A percentile compares a stretch with the other conserved stretches of the same genome.
phyloP scores from a whole-genome alignment of 306 rosid genomes.

The Delonix regia region DNA sequence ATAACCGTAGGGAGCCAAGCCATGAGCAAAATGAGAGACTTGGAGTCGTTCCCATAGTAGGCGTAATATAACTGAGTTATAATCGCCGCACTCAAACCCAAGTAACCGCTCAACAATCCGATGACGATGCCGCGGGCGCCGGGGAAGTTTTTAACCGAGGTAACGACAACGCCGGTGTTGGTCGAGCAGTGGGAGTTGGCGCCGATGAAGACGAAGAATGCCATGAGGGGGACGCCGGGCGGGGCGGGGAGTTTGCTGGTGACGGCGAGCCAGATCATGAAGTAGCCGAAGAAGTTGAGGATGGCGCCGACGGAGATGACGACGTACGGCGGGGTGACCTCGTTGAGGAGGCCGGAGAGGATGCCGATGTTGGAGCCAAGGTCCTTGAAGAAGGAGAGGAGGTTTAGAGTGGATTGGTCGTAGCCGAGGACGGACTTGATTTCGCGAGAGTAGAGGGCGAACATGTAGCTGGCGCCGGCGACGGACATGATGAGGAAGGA shows the following conservation, averaged over 20 bases:
- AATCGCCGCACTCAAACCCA: conserved; percentile 44
- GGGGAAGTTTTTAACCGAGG: conserved; percentile 50
- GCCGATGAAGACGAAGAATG: conserved; percentile 43
- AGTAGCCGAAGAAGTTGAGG: conserved; percentile 9
- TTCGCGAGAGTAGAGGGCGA: conserved; percentile 41
- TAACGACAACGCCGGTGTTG: conserved; percentile 47
- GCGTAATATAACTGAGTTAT: conserved; percentile 54
- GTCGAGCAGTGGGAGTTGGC: conserved; percentile 44
- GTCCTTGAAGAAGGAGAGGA: conserved; percentile 49
- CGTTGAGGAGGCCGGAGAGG: background rate
- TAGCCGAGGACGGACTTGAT: conserved; percentile 42
- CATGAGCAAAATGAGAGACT: conserved; percentile 57
- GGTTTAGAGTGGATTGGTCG: conserved; percentile 48
- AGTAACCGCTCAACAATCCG: conserved; percentile 43
- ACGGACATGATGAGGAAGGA: conserved; percentile 49
- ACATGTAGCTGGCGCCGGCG: conserved; percentile 50
- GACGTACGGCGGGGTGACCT: background rate
- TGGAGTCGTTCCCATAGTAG: conserved; percentile 55
- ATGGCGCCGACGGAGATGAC: background rate
- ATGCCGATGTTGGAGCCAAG: conserved; percentile 45
- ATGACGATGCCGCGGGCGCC: conserved; percentile 45
- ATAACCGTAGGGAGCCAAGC: conserved; percentile 74
- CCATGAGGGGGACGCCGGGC: conserved; percentile 50
- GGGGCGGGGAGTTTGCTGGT: conserved; percentile 41
- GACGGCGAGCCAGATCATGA: conserved; percentile 48